Percentiles rank a stretch among this genome's conserved stretches.
These are phyloP conservation scores for Paralagenidium karlingii DNA, from an alignment of 352 stramenopile species.

Conservation along the genomic window DNA sequence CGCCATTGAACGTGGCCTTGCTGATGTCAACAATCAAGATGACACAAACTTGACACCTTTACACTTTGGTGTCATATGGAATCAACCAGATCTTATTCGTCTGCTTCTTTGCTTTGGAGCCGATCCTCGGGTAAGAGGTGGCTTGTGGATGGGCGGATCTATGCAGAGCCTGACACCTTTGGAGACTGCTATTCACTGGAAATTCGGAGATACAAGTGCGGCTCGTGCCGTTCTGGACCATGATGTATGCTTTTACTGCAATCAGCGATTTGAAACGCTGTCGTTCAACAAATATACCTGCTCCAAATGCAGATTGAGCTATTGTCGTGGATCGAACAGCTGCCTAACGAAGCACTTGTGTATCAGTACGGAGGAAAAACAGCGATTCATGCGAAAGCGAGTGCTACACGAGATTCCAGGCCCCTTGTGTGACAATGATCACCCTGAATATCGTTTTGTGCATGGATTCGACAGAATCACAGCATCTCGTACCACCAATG, in stretches of 20 bases:
- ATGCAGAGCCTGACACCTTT: constrained; percentile 28
- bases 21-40: constrained; percentile 58
- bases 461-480: not conserved
- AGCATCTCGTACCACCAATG: constrained; percentile 1
- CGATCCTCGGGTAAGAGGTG: constrained; percentile 13
- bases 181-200: constrained; percentile 47
- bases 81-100: constrained; percentile 63
- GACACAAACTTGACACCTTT: constrained; percentile 55
- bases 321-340: constrained; percentile 24
- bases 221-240: constrained; percentile 46
- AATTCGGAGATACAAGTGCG: constrained; percentile 48
- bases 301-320: constrained; percentile 33
- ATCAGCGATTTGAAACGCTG: constrained; percentile 51
- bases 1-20: constrained; percentile 42
- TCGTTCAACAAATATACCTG: constrained; percentile 38
- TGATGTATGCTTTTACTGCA: constrained; percentile 75
- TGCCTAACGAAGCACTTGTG: constrained; percentile 65
- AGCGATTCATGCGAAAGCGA: too few species aligned
- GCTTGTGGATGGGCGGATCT: constrained; percentile 19
- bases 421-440: not conserved
- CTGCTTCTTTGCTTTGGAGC: constrained; percentile 45
- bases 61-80: constrained; percentile 66
- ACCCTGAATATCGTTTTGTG: not conserved
- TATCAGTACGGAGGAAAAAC: too few species aligned
- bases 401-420: constrained; percentile 2